Conservation (phyloP, 352 stramenopile genomes). For the Globisporangium paddicum region DNA sequence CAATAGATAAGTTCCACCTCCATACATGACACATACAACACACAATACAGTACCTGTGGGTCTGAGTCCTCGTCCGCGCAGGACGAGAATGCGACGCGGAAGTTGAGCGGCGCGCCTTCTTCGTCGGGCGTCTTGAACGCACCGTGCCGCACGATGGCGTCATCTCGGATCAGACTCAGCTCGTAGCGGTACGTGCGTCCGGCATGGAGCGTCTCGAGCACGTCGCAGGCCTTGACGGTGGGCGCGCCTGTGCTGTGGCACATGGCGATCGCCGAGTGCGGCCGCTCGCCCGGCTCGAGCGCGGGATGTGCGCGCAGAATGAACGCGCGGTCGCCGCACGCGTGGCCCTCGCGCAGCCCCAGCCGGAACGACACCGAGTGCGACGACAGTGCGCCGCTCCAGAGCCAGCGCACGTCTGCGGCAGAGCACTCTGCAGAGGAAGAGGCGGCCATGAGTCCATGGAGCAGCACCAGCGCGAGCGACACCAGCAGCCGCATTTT, state of each 20-base stretch:
- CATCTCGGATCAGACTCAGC: slow-evolving; percentile 30
- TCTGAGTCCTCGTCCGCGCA: slow-evolving; percentile 81
- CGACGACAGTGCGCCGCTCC: slow-evolving; percentile 62
- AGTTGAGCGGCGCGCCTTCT: slow-evolving; percentile 48
- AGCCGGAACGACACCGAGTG: slow-evolving; percentile 70
- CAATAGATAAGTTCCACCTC: slow-evolving; percentile 7
- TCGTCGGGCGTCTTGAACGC: slow-evolving; percentile 42
- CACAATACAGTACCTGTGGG: slow-evolving; percentile 39
- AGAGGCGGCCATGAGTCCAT: not conserved
- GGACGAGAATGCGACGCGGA: slow-evolving; percentile 73
- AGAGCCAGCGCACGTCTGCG: slow-evolving; percentile 62
- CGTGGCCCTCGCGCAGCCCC: slow-evolving; percentile 48
- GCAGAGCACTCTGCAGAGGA: slow-evolving; percentile 20
- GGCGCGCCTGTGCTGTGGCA: slow-evolving; percentile 25
- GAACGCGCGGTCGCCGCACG: slow-evolving; percentile 43
- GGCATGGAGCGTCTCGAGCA: slow-evolving; percentile 42
- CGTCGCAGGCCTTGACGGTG: slow-evolving; percentile 42
- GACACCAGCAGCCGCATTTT: not conserved
- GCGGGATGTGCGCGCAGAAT: slow-evolving; percentile 54
- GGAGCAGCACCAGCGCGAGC: not conserved
- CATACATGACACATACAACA: not conserved
- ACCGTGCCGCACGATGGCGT: slow-evolving; percentile 30
- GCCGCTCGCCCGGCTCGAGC: slow-evolving; percentile 32
- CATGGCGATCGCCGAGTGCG: slow-evolving; percentile 38
- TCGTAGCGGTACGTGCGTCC: slow-evolving; percentile 58